Percentiles rank a stretch among this genome's conserved stretches.
Conservation (phyloP, 805 yeast species). For the Pichia cephalocereana region DNA sequence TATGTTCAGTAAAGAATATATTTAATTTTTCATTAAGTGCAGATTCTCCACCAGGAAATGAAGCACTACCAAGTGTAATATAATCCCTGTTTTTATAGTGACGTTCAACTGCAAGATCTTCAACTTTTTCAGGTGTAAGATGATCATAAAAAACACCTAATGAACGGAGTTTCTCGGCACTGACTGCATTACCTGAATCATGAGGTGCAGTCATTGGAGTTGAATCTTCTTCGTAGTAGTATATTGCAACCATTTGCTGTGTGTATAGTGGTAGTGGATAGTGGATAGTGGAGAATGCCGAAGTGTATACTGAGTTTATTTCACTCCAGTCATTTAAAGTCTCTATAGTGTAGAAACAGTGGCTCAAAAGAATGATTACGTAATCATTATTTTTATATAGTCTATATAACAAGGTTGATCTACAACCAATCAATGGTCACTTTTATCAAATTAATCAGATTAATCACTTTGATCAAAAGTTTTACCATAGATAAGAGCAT, state of each 20-base stretch:
- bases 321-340: too few relatives aligned
- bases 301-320: too few relatives aligned
- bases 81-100: slow-evolving; percentile 73
- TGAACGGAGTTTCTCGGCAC: slow-evolving; percentile 37
- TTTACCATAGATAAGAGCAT: slow-evolving; percentile 73
- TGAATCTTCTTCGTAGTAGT: slow-evolving; percentile 52
- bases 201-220: slow-evolving; percentile 59
- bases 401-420: too few relatives aligned
- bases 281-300: too few relatives aligned
- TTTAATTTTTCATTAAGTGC: slow-evolving; percentile 57
- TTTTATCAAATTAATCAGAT: too few relatives aligned
- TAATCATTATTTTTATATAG: too few relatives aligned
- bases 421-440: too few relatives aligned
- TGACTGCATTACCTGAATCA: slow-evolving; percentile 55
- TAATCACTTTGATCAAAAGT: neutral
- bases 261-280: too few relatives aligned
- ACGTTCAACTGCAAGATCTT: slow-evolving; percentile 59
- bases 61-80: slow-evolving; percentile 47
- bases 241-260: slow-evolving; percentile 21
- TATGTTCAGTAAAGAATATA: slow-evolving; percentile 72
- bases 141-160: slow-evolving; percentile 65
- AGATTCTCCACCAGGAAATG: slow-evolving; percentile 52
- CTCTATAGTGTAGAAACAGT: too few relatives aligned
- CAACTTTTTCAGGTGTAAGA: slow-evolving; percentile 46
- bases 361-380: too few relatives aligned